phyloP scores from a whole-genome alignment of 331 rosid genomes.

The Saraca asoca region DNA sequence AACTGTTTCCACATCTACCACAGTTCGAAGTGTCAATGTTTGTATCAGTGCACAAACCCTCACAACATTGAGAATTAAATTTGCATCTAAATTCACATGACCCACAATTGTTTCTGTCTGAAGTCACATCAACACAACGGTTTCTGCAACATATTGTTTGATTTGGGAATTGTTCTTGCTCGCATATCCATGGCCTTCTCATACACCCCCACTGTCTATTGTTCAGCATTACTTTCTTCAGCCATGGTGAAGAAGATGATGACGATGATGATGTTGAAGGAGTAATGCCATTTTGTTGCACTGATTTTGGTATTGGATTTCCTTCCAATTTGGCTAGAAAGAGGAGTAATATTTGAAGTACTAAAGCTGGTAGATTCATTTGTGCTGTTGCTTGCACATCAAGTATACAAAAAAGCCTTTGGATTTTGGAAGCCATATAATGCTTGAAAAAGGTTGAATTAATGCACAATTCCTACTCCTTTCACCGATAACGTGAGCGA shows the following conservation, averaged over 20 bases:
- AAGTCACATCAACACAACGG: conserved; percentile 52
- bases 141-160: conserved; percentile 49
- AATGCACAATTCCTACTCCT: too few species aligned
- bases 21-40: conserved; percentile 47
- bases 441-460: too few species aligned
- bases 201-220: conserved; percentile 34
- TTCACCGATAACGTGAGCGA: too few species aligned
- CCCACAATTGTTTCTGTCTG: conserved; percentile 58
- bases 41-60: conserved; percentile 51
- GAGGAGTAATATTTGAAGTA: conserved; percentile 33
- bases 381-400: not conserved
- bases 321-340: conserved; percentile 28
- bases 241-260: conserved; percentile 34
- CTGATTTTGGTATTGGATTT: not conserved
- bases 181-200: conserved; percentile 42
- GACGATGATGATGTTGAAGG: not conserved
- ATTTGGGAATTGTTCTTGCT: conserved; percentile 29
- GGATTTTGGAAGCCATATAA: not conserved
- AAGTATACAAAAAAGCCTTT: not conserved
- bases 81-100: conserved; percentile 47
- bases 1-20: conserved; percentile 61
- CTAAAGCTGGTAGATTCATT: conserved; percentile 21
- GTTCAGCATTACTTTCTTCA: conserved; percentile 27
- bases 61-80: conserved; percentile 53
- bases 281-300: not conserved